These are phyloP conservation scores for Fusarium sp. DNA, from an alignment of 2,329 filamentous ascomycete genomes.

Conservation along the genomic window DNA sequence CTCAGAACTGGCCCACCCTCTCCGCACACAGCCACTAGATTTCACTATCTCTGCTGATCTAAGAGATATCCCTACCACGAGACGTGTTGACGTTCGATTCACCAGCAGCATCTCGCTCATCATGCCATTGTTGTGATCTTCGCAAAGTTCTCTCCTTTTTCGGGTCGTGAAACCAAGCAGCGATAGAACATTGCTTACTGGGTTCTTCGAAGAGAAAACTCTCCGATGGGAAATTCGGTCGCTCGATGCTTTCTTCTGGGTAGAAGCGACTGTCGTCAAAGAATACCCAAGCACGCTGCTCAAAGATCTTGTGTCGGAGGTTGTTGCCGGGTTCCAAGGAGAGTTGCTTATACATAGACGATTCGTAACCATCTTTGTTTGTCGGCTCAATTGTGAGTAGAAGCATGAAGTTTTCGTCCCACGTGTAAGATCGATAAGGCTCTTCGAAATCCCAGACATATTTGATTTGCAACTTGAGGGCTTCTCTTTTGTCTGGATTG, in stretches of 20 bases:
- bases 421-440: background rate
- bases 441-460: background rate
- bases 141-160: background rate
- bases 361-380: background rate
- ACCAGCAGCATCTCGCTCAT: background rate
- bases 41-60: background rate
- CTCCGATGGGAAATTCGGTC: conserved; percentile 9
- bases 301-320: background rate
- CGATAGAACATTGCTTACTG: background rate
- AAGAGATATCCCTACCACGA: background rate
- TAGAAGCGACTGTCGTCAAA: conserved; percentile 1
- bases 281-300: conserved; percentile 7
- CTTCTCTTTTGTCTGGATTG: background rate
- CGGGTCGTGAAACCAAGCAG: background rate
- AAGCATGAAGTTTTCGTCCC: background rate
- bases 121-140: background rate
- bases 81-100: background rate
- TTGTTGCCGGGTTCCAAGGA: fast-evolving
- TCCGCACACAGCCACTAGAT: background rate
- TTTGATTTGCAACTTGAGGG: background rate
- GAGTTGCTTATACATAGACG: background rate
- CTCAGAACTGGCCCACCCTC: background rate
- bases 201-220: background rate
- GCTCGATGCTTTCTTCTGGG: background rate
- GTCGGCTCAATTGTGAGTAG: too few relatives aligned